Percentiles rank a stretch among this genome's conserved stretches.
Evolutionary conservation across 129 eudicot species (phyloP).

Genomic region (Flaveria ramosissima): DNA sequence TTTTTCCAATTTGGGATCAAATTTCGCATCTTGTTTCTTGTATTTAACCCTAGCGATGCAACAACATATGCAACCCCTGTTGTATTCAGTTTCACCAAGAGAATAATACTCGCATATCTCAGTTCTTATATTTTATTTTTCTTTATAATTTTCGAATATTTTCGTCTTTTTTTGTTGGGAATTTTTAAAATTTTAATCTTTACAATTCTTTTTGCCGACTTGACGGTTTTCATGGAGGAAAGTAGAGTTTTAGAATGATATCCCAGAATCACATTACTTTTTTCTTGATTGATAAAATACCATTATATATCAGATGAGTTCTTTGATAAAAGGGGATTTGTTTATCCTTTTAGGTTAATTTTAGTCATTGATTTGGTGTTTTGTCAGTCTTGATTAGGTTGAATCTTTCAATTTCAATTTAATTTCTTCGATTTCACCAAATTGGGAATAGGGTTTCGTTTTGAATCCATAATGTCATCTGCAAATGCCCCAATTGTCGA

Average conservation of each 20-base stretch:
- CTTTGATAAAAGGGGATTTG: conserved; percentile 23
- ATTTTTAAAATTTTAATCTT: not conserved
- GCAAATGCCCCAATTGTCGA: conserved; percentile 16
- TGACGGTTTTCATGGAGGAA: conserved; percentile 29
- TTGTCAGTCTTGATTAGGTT: conserved; percentile 43
- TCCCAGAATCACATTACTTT: conserved; percentile 13
- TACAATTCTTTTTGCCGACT: conserved; percentile 21
- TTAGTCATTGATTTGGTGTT: conserved; percentile 40
- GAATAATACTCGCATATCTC: conserved; percentile 28
- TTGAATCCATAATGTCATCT: conserved; percentile 30
- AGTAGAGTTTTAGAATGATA: conserved; percentile 6
- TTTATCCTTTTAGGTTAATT: conserved; percentile 35
- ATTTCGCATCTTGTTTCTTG: conserved; percentile 11
- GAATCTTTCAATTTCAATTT: conserved; percentile 22
- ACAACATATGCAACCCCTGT: not conserved
- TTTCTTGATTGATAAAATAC: conserved; percentile 19
- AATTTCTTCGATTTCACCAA: conserved; percentile 8
- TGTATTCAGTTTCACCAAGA: conserved; percentile 18
- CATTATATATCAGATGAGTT: conserved; percentile 17
- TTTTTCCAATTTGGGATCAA: not conserved
- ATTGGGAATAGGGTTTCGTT: conserved; percentile 26
- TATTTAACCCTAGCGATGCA: conserved; percentile 12
- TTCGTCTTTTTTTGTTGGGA: not conserved
- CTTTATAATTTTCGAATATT: conserved; percentile 27
- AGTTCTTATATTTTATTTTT: not conserved